Evolutionary conservation across 2,329 filamentous ascomycete genomes (phyloP), one percentile per base, ranked within the genome.

Genomic region (Xylaria digitata): DNA sequence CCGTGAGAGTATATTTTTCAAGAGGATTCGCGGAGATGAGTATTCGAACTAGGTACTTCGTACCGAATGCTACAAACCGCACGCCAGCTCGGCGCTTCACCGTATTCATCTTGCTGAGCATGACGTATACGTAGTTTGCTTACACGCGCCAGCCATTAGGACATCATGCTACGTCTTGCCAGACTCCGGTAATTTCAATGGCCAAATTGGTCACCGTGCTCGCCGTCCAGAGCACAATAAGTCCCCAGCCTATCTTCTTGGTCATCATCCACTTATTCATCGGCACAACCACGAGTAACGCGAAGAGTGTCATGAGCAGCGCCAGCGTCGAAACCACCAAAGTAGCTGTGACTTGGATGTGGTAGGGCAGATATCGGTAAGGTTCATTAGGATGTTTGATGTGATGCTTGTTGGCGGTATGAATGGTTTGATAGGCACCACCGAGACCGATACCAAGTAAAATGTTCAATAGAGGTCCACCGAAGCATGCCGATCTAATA

Each of bases 401-500:
- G 67, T 92, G 88, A 59, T 84, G 84, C 69, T 87, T 84, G 72
- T 91, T 87, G 19, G 91, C 91, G 37, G 88, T 85, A 61, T 86
- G 86, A 17, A 96, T 84, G 63, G 92, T 94, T 86, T 97, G 96
- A 77, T 94, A 96, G 45, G 93, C 86, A 17, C 96, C 96, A 30
- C 92, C 92, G 3, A 98, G 84, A n/a, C 96, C 96, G 59, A 99
- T 94, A 0, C 96, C 96, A 3, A 99, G 87, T 0, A 99, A 82
- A 69, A 99, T 99, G 74, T 99, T 99, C 46, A 99, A 87, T 93
- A 99, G 95, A 0, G 96, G 96, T 0, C 96, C 96, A n/a, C 96
- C 96, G 77, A 99, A 97, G 77, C 96, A 99, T 4, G 96, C 96
- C 40, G 92, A 94, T 46, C 86, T 88, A 55, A 15, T 49, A 17